Percentiles rank a stretch among this genome's conserved stretches.
Conservation (phyloP, 1,139 yeast genomes). For the Scheffersomyces titani region DNA sequence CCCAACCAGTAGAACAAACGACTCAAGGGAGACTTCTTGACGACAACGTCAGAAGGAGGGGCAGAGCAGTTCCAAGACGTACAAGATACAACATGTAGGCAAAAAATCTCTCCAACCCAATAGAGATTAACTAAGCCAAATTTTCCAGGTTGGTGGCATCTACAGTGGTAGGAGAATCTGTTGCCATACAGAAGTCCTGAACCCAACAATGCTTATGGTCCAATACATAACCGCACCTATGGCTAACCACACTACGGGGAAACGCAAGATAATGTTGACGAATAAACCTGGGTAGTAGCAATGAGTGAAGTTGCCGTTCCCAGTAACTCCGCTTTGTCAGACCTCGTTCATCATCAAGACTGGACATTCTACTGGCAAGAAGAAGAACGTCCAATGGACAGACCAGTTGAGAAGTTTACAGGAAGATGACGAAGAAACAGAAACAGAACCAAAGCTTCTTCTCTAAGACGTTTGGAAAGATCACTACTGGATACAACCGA, state of each 20-base stretch:
- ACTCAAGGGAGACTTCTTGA: slow-evolving; percentile 41
- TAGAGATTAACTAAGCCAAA: slow-evolving; percentile 62
- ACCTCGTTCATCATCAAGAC: slow-evolving; percentile 48
- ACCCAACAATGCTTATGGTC: slow-evolving; percentile 67
- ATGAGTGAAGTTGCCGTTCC: slow-evolving; percentile 30
- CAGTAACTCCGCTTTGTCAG: slow-evolving; percentile 21
- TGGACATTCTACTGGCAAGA: slow-evolving; percentile 32
- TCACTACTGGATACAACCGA: slow-evolving; percentile 27
- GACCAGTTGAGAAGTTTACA: slow-evolving; percentile 47
- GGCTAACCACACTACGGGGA: slow-evolving; percentile 59
- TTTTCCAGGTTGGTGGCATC: slow-evolving; percentile 56
- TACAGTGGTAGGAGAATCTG: slow-evolving; percentile 76
- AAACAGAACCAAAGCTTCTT: slow-evolving; percentile 30
- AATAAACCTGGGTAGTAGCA: slow-evolving; percentile 69
- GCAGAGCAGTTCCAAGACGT: slow-evolving; percentile 62
- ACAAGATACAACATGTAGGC: slow-evolving; percentile 72
- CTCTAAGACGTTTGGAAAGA: slow-evolving; percentile 40
- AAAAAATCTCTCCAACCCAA: slow-evolving; percentile 73
- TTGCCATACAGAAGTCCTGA: slow-evolving; percentile 80
- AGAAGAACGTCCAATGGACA: slow-evolving; percentile 62
- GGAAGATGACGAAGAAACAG: slow-evolving; percentile 28
- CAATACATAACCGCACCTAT: slow-evolving; percentile 62
- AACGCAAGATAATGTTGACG: slow-evolving; percentile 58
- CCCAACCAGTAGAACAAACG: slow-evolving; percentile 77
- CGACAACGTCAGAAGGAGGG: slow-evolving; percentile 5